Evolutionary conservation across 495 filamentous ascomycete genomes (phyloP), one percentile per base, ranked within the genome.

Genomic region (Amphirosellinia nigrospora): DNA sequence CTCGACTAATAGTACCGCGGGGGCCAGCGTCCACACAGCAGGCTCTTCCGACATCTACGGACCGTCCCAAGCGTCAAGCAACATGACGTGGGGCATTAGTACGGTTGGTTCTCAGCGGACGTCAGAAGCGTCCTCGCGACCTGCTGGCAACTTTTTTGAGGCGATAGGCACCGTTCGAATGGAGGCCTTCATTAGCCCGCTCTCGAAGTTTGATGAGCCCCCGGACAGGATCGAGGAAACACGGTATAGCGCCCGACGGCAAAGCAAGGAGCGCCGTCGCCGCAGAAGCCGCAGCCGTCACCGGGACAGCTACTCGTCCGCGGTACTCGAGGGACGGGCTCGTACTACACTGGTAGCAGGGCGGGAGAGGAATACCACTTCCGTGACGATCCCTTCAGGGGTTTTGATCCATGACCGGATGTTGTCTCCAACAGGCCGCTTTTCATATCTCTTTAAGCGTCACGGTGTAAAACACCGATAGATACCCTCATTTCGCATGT

Each of bases 141-240:
- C 38, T 26, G 74, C 79, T 26, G 82, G 70, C 64, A 90, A 90
- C 69, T 90, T 90, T 80, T 90, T 91, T 77, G 89, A 91, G 48
- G 90, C 92, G 0, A 91, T 97, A 36, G 96, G 96, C 19, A 97
- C 94, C 11, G 89, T 99, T 48, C 89, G 96, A 36, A 99, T 99
- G 96, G 96, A 98, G 79, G 96, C 96, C 0, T 99, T 99, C 76
- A 91, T 94, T 64, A 89, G 89, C 67, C 87, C 87, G 16, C 77
- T 87, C 16, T 78, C 80, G 9, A 78, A 75, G 9, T 80, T 82
- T 50, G 80, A 84, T 5, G 84, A 85, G 26, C 79, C 82, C 48
- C 80, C 80, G 39, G 79, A 84, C 68, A 83, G 86, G 64, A 76
- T 81, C 32, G 83, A 87, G 32, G 85, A 86, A 59, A 79, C 80